These are phyloP conservation scores for Didymella exigua DNA, from an alignment of 2,329 filamentous ascomycete genomes.

Conservation along the genomic window DNA sequence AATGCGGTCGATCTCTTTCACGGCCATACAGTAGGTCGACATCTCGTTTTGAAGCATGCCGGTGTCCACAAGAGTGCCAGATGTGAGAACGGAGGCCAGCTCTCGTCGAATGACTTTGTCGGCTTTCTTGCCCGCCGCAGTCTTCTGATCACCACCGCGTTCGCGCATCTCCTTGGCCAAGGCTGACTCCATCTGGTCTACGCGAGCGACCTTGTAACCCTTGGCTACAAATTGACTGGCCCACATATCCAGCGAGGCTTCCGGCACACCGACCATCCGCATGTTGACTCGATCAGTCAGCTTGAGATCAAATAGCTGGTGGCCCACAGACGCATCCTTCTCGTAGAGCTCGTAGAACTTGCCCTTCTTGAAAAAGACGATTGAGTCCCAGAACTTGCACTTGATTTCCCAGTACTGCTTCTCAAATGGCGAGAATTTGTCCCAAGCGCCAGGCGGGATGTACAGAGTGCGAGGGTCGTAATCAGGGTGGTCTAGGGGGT, in stretches of 20 bases:
- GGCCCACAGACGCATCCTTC: conserved; percentile 93
- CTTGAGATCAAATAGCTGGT: conserved; percentile 96
- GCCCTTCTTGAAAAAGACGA: conserved; percentile 99
- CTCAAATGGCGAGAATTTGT: conserved; percentile 89
- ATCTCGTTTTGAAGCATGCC: conserved; percentile 98
- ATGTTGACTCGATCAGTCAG: conserved; percentile 98
- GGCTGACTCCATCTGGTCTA: conserved; percentile 96
- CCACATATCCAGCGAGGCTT: conserved; percentile 95
- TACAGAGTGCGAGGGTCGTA: conserved; percentile 92
- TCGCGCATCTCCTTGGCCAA: conserved; percentile 99
- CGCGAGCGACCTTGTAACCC: conserved; percentile 93
- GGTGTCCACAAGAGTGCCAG: conserved; percentile 90
- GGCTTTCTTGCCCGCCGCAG: conserved; percentile 58
- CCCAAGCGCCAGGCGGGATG: conserved; percentile 80
- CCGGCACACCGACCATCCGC: conserved; percentile 98
- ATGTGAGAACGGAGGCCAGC: conserved; percentile 86
- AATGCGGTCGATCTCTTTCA: conserved; percentile 74
- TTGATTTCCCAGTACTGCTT: conserved; percentile 99
- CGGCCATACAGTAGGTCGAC: conserved; percentile 93
- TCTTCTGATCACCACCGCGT: conserved; percentile 66
- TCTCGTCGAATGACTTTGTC: conserved; percentile 95
- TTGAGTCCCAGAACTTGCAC: conserved; percentile 94
- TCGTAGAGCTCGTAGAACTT: conserved; percentile 99
- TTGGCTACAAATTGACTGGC: conserved; percentile 98
- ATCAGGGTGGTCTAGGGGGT: conserved; percentile 79